Evolutionary conservation across 257 asterid genomes (phyloP).

Genomic region (Solanum bulbocastanum): DNA sequence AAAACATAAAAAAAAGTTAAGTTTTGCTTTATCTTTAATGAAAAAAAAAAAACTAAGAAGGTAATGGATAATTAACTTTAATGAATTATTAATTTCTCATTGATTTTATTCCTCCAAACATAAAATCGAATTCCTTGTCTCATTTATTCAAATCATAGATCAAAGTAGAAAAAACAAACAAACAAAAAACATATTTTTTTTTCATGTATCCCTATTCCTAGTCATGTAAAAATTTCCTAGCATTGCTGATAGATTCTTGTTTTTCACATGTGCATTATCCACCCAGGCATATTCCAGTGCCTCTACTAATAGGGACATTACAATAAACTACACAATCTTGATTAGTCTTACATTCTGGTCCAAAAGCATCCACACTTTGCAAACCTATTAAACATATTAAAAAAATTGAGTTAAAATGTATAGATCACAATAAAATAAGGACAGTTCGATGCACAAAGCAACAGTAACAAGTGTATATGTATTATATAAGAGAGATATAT

Average conservation of each 20-base stretch:
- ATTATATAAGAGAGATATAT: neutral
- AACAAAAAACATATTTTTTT: neutral
- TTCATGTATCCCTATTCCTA: neutral
- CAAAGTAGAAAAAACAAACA: neutral
- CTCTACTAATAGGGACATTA: neutral
- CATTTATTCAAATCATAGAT: neutral
- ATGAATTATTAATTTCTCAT: neutral
- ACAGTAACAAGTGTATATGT: fast-evolving
- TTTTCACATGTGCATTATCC: neutral
- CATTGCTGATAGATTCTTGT: neutral
- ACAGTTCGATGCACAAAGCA: neutral
- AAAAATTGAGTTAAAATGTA: neutral
- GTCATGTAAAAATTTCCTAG: neutral
- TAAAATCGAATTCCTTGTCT: neutral
- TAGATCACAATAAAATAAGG: neutral
- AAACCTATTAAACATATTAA: neutral
- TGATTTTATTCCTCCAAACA: neutral
- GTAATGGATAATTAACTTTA: neutral
- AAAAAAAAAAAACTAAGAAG: too few relatives aligned
- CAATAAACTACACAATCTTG: neutral
- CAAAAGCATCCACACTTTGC: neutral
- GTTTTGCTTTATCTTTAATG: too few relatives aligned
- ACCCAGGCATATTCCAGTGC: neutral
- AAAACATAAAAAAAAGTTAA: too few relatives aligned
- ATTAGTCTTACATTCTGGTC: neutral